Base-by-base conservation (phyloP, 257 asterid species). In the Fraxinus excelsior region DNA sequence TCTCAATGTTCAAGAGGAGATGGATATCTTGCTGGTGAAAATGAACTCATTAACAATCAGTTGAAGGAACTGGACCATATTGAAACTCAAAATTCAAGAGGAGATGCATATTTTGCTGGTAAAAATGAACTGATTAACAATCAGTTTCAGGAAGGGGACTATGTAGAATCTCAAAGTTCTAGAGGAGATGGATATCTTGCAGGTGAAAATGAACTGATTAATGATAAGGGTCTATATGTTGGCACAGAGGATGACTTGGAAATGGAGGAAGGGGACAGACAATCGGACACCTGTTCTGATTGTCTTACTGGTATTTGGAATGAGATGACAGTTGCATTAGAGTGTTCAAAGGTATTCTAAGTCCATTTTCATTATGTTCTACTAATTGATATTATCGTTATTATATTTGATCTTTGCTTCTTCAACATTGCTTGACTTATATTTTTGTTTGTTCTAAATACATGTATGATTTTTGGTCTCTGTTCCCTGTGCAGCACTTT, bases 281-380 rank as follows among this genome's bases (percentile, higher is more conserved):
- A 68, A 60, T 82, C 92, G 26, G 88, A 83, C 70, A 67, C 82
- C 65, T 77, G 81, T 82, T 81, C 87, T 60, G 98, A 95, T 79
- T 93, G 93, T 67, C 82, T 93, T 53, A 89, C 82, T 78, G 97
- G 86, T 78, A 91, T 93, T 67, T 95, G 99, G 99, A 88, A 85
- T 69, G 89, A 90, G 81, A 91, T 94, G 97, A 73, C 80, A 28
- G 82, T 89, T 84, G 96, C 93, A 31, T 70, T 93, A 37, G 99
- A 93, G 84, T 83, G 84, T 88, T 88, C 97, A 72, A 93, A 95
- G 99, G 98, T 95, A 82, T 56, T 67, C 9, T 10, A 62, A 62
- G 32, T 62, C 68, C 26, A 9, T 25, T 26, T 49, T 53, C 26
- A 6, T 19, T 53, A 53, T 53, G 11, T 53, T 19, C 11, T 18